A percentile compares a stretch with the other conserved stretches of the same genome.
Evolutionary conservation across 2,329 filamentous ascomycete genomes (phyloP).

Genomic region (Arthroderma sp.): DNA sequence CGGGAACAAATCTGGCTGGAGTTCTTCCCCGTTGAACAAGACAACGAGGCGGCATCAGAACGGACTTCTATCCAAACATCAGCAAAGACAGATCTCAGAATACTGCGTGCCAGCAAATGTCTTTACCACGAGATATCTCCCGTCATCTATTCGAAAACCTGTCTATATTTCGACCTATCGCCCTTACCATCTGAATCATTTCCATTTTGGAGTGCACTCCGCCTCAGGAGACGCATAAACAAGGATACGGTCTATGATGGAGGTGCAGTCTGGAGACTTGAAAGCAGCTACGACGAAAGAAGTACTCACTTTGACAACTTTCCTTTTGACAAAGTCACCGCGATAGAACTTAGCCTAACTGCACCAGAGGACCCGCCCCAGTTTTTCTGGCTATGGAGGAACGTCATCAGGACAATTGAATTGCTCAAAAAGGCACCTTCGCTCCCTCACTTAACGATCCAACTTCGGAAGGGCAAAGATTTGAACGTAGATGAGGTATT

Average conservation of each 20-base stretch:
- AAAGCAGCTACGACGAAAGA: neutral
- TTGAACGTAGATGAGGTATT: neutral
- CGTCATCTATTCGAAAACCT: neutral
- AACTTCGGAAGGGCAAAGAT: neutral
- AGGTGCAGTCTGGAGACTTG: neutral
- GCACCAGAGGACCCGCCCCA: neutral
- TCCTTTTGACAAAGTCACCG: neutral
- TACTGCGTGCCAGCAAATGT: neutral
- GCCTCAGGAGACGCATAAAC: neutral
- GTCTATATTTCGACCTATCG: neutral
- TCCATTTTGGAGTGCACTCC: neutral
- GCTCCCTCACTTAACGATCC: neutral
- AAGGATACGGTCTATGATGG: neutral
- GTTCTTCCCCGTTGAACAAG: neutral
- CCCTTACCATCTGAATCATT: neutral
- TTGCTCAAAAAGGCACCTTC: neutral
- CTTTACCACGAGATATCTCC: neutral
- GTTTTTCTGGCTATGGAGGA: constrained; percentile 3
- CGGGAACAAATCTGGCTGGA: constrained; percentile 4
- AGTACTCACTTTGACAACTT: neutral
- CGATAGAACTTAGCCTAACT: neutral
- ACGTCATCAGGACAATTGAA: neutral
- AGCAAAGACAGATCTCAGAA: neutral
- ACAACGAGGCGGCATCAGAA: neutral
- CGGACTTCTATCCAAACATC: neutral